Evolutionary conservation across 768 basidiomycete genomes (phyloP), one percentile per base, ranked within the genome.

Genomic region (Boletus tomentosulus): DNA sequence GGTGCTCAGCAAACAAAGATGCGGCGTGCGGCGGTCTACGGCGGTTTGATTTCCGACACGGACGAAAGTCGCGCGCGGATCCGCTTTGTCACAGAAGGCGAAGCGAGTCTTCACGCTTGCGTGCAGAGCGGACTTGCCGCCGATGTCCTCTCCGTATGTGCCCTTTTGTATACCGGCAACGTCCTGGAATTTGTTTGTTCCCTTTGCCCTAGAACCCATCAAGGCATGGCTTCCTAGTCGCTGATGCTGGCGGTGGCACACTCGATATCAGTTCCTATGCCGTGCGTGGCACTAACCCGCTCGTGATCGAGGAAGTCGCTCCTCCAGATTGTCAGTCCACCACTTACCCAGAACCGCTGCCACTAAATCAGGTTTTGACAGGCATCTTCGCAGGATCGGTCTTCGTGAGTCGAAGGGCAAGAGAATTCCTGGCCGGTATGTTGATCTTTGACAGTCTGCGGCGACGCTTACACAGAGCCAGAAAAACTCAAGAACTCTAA

Each of bases 321-420:
- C 88, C 88, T 25, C 86, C 88, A 11, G 88, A 91, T 68, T 91
- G 88, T 86, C 57, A 55, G 82, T 72, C 24, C 25, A 25, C 15
- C 25, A 2, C 43, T 16, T 56, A 25, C 30, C 19, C 30, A 37
- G 24, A 31, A 48, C 6, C n/a, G 8, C 5, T 16, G 24, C 31
- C 4, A n/a, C 57, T 57, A 45, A 62, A 33, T 57, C 31, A 33
- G 15, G 33, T 44, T 51, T 50, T 52, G 45, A n/a, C 61, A 87
- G 85, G 85, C 68, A 80, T 89, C 38, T 91, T 91, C 67, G 86
- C 87, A 43, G 88, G 88, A 25, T 89, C 88, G 5, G 86, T 91
- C 13, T 91, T 91, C 64, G 88, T 90, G 28, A 88, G 86, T 64
- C 76, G 87, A 50, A 73, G 88, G 41, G 87, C 88, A 12, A 73